A percentile compares a stretch with the other conserved stretches of the same genome.
These are phyloP conservation scores for Ascochyta fabae DNA, from an alignment of 2,329 filamentous ascomycete genomes.

Conservation along the genomic window DNA sequence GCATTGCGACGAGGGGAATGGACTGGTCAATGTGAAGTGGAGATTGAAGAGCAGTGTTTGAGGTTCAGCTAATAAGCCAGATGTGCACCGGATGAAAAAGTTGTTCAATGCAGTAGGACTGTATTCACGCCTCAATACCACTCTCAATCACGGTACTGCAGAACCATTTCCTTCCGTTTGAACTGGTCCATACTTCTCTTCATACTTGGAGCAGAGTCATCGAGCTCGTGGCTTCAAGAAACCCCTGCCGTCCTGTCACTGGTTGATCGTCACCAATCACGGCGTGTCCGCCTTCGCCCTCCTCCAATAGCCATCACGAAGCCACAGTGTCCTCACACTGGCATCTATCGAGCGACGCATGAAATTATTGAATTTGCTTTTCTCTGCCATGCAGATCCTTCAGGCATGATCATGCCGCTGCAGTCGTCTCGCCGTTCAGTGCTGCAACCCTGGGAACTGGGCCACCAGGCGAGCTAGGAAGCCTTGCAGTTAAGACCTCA, in stretches of 20 bases:
- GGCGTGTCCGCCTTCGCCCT: background rate
- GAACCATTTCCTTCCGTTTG: background rate
- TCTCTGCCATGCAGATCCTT: background rate
- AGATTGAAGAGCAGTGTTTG: background rate
- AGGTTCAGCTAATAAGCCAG: background rate
- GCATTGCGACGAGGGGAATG: background rate
- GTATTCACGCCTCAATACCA: background rate
- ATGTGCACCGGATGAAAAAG: background rate
- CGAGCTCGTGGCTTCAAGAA: no score
- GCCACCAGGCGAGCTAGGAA: conserved; percentile 76
- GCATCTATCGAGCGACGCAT: background rate
- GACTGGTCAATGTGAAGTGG: background rate
- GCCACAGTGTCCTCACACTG: conserved; percentile 5
- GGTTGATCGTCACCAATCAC: background rate
- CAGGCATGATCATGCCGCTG: conserved; percentile 18
- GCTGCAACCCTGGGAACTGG: conserved; percentile 64
- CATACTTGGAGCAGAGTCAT: background rate
- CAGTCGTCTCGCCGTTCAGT: conserved; percentile 34
- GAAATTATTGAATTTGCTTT: background rate
- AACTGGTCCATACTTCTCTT: background rate
- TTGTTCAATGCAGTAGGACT: background rate
- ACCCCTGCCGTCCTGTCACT: background rate
- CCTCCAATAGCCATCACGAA: background rate
- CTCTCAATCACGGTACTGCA: background rate
- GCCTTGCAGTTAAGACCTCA: conserved; percentile 78